phyloP scores from a whole-genome alignment of 495 filamentous ascomycete species.

The Apiosordaria backusii region DNA sequence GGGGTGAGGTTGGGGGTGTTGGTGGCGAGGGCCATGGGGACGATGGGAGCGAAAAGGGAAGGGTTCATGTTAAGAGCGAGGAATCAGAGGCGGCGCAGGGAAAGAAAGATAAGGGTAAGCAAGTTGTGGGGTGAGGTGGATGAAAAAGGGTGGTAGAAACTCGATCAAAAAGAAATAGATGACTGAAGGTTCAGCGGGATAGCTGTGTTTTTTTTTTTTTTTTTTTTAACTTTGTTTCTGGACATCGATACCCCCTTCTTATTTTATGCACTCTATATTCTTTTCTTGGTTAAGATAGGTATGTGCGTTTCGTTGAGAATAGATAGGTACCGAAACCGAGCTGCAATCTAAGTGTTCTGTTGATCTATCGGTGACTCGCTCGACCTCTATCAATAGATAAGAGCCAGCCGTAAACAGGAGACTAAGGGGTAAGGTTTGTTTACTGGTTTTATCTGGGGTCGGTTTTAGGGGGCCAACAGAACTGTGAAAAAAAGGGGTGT shows the following conservation, averaged over 20 bases:
- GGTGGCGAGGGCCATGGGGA: not conserved
- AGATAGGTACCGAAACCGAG: no score
- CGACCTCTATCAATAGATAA: no score
- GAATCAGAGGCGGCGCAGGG: not conserved
- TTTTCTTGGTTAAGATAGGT: not conserved
- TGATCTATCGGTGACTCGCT: no score
- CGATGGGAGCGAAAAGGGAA: not conserved
- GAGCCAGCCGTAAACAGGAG: not conserved
- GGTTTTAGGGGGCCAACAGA: not conserved
- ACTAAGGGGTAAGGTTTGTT: not conserved
- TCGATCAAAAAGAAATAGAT: not conserved
- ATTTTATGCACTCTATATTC: not conserved
- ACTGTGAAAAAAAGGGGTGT: not conserved
- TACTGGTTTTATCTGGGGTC: not conserved
- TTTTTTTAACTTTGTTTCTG: not conserved
- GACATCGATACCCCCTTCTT: conserved; percentile 3
- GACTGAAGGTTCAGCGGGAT: not conserved
- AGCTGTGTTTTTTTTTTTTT: not conserved
- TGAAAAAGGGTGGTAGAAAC: not conserved
- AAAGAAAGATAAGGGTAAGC: not conserved
- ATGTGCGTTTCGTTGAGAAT: not conserved
- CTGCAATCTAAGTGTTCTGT: no score
- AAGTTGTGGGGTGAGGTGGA: not conserved
- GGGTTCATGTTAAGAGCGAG: not conserved
- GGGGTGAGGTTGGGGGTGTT: not conserved